phyloP scores from a whole-genome alignment of 106 monocot genomes.

The Dioscorea dumetorum region DNA sequence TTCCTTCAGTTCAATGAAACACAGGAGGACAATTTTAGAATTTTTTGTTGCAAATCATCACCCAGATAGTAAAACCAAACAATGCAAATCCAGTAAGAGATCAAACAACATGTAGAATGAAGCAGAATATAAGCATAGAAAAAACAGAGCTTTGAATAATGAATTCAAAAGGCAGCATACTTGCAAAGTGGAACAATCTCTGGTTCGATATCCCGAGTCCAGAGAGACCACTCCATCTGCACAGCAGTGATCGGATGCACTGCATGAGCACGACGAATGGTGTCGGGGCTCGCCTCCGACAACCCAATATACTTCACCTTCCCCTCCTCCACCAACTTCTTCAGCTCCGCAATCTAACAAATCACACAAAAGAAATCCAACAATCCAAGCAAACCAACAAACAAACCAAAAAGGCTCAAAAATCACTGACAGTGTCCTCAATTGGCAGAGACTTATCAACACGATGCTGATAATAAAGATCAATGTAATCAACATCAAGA shows the following conservation, averaged over 20 bases:
- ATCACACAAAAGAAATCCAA: not conserved
- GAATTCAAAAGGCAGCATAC: not conserved
- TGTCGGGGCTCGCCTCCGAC: constrained; percentile 79
- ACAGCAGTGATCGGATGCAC: constrained; percentile 78
- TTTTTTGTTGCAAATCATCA: no score
- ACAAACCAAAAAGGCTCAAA: not conserved
- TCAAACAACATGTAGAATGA: no score
- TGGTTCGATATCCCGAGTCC: constrained; percentile 78
- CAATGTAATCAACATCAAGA: constrained; percentile 79
- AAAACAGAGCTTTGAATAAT: no score
- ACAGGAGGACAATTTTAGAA: no score
- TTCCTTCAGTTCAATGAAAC: no score
- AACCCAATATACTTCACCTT: constrained; percentile 79
- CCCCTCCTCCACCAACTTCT: constrained; percentile 59
- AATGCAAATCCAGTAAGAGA: no score
- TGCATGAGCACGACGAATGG: constrained; percentile 70
- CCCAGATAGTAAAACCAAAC: no score
- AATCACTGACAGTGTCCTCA: constrained; percentile 61
- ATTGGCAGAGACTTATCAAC: constrained; percentile 65
- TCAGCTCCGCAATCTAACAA: constrained; percentile 33
- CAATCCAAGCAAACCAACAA: not conserved
- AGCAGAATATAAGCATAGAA: no score
- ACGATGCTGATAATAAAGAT: constrained; percentile 82
- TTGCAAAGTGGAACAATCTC: constrained; percentile 59
- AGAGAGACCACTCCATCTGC: constrained; percentile 87